A percentile compares a stretch with the other conserved stretches of the same genome.
Conservation (phyloP, 305 asterid species). For the Solanum aculeatissimum region DNA sequence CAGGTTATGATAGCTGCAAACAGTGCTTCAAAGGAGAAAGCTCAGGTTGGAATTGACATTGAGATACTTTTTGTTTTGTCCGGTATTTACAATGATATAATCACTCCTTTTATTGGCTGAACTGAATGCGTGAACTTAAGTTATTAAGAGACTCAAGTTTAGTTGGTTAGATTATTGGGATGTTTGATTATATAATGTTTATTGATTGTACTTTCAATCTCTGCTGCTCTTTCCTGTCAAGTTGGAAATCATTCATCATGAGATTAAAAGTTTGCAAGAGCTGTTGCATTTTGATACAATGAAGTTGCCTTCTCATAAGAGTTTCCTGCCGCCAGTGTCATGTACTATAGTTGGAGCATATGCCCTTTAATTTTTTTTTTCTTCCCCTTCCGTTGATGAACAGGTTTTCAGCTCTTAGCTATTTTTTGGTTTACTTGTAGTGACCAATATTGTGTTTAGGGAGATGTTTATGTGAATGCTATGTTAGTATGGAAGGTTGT, state of each 20-base stretch:
- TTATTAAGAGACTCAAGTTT: neutral
- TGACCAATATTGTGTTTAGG: neutral
- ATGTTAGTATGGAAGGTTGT: neutral
- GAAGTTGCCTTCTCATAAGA: neutral
- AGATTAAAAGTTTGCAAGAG: neutral
- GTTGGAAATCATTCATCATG: neutral
- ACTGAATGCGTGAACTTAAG: neutral
- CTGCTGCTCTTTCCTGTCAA: neutral
- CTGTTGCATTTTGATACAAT: neutral
- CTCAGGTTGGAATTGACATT: conserved; percentile 44
- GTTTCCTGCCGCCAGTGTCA: neutral
- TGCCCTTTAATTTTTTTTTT: neutral
- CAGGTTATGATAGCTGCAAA: conserved; percentile 83
- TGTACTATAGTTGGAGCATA: neutral
- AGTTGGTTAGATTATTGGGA: neutral
- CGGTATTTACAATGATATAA: neutral
- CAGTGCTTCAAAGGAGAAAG: conserved; percentile 59
- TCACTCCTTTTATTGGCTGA: neutral
- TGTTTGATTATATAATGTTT: neutral
- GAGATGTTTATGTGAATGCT: neutral
- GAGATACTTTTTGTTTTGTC: neutral
- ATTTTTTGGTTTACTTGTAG: neutral
- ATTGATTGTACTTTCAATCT: neutral
- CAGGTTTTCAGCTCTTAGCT: neutral
- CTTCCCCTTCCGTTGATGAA: neutral